Evolutionary conservation across 1,284 basidiomycete genomes (phyloP), one percentile per base, ranked within the genome.

Genomic region (Cutaneotrichosporon spelunceum): DNA sequence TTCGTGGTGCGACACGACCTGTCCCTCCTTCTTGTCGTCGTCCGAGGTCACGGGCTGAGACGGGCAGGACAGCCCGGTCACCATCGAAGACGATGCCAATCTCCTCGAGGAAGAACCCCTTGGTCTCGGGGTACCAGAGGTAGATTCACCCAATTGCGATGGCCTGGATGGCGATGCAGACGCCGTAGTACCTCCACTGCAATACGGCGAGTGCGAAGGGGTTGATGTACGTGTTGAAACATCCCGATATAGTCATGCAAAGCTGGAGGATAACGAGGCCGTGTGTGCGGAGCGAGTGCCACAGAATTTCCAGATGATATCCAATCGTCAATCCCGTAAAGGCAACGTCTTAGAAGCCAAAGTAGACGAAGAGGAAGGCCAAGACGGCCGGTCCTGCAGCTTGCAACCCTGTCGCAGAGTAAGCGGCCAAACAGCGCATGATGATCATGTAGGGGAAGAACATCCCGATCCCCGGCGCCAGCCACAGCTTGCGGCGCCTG

Each of bases 321-420:
- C 85, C 83, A 53, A 88, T 85, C 61, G 89, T 85, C 21, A 57
- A 50, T 16, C 49, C 36, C n/a, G 57, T 59, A 54, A 53, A 62
- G 14, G 63, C 62, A 27, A 66, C 56, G 58, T 61, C 60, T 59
- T 67, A 67, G 52, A 62, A 59, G 13, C 69, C 62, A 24, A 52
- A 61, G 48, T 63, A 68, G 62, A 69, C 57, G 66, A 39, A 60
- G 58, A 69, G 53, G 62, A 34, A 56, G 19, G 60, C 64, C 50
- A 57, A 63, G 54, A 60, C 62, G 19, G 52, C 65, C 9, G 39
- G 64, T 2, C 76, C 76, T 3, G 68, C 63, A 0, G 60, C 56
- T 1, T 53, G 27, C 21, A 45, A 62, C 4, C 60, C 58, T 16
- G 62, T 66, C 44, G 66, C 64, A 23, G 68, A 67, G 52, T 62